Conservation (phyloP, 2,329 filamentous ascomycete genomes). For the Claviceps sp. region DNA sequence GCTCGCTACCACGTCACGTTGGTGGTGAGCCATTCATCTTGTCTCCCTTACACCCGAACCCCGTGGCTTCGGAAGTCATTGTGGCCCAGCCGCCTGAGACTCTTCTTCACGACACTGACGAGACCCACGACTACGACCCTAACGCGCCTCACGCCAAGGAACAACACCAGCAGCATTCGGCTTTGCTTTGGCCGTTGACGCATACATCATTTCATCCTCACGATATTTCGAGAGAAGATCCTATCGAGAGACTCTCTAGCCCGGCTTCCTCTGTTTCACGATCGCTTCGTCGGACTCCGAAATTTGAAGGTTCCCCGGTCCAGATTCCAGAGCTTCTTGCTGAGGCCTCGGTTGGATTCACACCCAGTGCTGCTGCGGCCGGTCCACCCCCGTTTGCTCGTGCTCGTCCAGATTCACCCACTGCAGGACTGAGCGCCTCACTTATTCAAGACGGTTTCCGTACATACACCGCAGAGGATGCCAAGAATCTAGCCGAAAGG, state of each 20-base stretch:
- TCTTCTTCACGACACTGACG: slow-evolving; percentile 40
- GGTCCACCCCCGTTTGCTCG: slow-evolving; percentile 8
- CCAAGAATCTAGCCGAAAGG: slow-evolving; percentile 35
- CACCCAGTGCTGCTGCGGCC: slow-evolving; percentile 20
- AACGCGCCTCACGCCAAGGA: slow-evolving; percentile 22
- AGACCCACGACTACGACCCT: slow-evolving; percentile 30
- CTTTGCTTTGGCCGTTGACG: slow-evolving; percentile 8
- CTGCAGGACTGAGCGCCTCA: slow-evolving; percentile 30
- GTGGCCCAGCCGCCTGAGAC: slow-evolving; percentile 28
- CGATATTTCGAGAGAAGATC: neutral
- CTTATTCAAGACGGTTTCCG: slow-evolving; percentile 12
- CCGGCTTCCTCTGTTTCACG: slow-evolving; percentile 32
- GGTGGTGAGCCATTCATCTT: slow-evolving; percentile 33
- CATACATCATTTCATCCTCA: slow-evolving; percentile 3
- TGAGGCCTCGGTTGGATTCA: slow-evolving; percentile 34
- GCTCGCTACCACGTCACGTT: slow-evolving; percentile 19
- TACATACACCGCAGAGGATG: slow-evolving; percentile 22
- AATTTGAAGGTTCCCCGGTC: slow-evolving; percentile 31
- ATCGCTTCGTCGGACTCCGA: slow-evolving; percentile 38
- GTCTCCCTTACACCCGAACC: slow-evolving; percentile 27
- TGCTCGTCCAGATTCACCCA: slow-evolving; percentile 10
- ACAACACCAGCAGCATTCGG: slow-evolving; percentile 26
- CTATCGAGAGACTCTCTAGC: slow-evolving; percentile 26
- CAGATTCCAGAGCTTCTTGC: slow-evolving; percentile 32
- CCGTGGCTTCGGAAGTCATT: slow-evolving; percentile 28